Base-by-base conservation (phyloP, 1,284 basidiomycete genomes). In the Phylloboletellus chloephorus region DNA sequence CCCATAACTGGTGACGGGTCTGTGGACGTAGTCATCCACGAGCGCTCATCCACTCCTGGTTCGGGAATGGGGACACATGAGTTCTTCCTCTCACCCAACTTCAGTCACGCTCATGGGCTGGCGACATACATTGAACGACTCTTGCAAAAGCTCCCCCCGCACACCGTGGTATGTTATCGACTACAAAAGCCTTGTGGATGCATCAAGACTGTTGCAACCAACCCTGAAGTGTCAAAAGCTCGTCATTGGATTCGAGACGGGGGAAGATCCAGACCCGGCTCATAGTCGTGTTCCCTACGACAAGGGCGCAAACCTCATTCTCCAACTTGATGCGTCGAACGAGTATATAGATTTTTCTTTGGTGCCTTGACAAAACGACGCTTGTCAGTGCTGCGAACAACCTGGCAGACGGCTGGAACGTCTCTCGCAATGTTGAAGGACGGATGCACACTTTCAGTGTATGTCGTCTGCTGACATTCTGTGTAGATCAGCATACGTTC, bases 61-160 rank as follows among this genome's bases (percentile, higher is more conserved):
- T 90, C 52, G 90, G 90, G 7, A 93, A 93, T 56, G 84, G 87
- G 16, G 79, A 92, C 39, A 86, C 83, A 81, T 83, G 56, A 38
- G 78, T 68, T 2, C 20, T 6, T 29, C 6, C 37, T 53, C 49
- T 56, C 56, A 43, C 52, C 41, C 10, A 61, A 53, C n/a, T 26
- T 10, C 48, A 85, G 81, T 0, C 80, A 84, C 46, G 78, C 79
- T 0, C 66, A 87, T 48, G 78, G 81, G 92, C 22, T 97, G 89
- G 86, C 94, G 22, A 94, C 90, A 0, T 98, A 94, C 60, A 84
- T 91, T 37, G 95, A 98, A 65, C 80, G 93, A 22, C 71, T 96
- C 10, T 70, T 97, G 21, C 79, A 86, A 31, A 72, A 85, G 51
- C 69, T 75, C 35, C 83, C 1, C 76, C 88, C 7, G 79, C 82